A percentile compares a stretch with the other conserved stretches of the same genome.
phyloP scores from a whole-genome alignment of 2,329 filamentous ascomycete genomes.

The Xylaria sp. region DNA sequence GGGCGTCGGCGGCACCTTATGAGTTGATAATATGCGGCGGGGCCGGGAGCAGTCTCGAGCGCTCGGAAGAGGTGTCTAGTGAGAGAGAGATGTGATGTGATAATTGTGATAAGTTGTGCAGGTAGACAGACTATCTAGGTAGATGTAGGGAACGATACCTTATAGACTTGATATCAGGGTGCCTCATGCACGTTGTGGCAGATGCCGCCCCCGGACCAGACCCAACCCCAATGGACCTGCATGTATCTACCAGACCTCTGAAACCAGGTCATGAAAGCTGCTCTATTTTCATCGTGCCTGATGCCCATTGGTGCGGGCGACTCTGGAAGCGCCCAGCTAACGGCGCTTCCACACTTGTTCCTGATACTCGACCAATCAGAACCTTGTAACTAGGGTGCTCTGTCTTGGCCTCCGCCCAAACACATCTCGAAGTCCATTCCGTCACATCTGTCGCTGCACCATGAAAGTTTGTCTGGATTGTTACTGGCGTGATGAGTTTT shows the following conservation, averaged over 20 bases:
- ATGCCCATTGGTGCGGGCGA: slow-evolving; percentile 40
- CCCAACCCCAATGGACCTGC: slow-evolving; percentile 39
- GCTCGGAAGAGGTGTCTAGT: slow-evolving; percentile 30
- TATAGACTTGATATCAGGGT: slow-evolving; percentile 34
- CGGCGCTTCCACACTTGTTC: slow-evolving; percentile 34
- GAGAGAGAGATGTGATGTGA: slow-evolving; percentile 36
- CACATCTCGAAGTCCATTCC: slow-evolving; percentile 29
- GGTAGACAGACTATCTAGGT: slow-evolving; percentile 26
- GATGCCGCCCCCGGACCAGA: slow-evolving; percentile 30
- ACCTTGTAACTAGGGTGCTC: slow-evolving; percentile 34
- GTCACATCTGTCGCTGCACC: slow-evolving; percentile 44
- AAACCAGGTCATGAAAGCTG: slow-evolving; percentile 40
- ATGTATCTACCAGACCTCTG: slow-evolving; percentile 32
- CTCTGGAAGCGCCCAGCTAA: slow-evolving; percentile 42
- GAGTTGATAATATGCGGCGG: slow-evolving; percentile 15
- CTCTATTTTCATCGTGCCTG: slow-evolving; percentile 38
- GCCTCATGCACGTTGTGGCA: slow-evolving; percentile 40
- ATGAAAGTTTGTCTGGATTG: background rate
- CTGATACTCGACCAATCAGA: slow-evolving; percentile 33
- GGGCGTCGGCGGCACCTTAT: slow-evolving; percentile 23
- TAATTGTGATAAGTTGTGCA: slow-evolving; percentile 41
- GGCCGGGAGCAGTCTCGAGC: slow-evolving; percentile 23
- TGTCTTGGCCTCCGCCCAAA: slow-evolving; percentile 36
- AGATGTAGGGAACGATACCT: slow-evolving; percentile 29
- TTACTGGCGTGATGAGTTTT: slow-evolving; percentile 33